Conservation (phyloP, 2,329 filamentous ascomycete species). For the Xylaria sp. region DNA sequence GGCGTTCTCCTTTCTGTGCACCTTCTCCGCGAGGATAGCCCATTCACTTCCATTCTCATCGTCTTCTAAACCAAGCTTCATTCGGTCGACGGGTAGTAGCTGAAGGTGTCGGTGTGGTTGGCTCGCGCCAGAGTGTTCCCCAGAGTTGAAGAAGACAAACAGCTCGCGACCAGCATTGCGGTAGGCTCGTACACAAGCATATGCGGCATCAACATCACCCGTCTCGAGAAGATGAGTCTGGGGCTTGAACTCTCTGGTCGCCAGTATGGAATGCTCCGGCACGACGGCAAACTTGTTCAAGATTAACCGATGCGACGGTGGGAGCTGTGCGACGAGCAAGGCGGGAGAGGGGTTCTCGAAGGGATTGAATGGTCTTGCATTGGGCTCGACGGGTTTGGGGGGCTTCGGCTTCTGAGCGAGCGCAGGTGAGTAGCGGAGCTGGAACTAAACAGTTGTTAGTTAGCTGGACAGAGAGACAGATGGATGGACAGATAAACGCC, state of each 20-base stretch:
- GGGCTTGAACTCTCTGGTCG: slow-evolving; percentile 70
- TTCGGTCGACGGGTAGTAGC: slow-evolving; percentile 72
- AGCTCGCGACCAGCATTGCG: slow-evolving; percentile 53
- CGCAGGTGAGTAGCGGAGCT: slow-evolving; percentile 76
- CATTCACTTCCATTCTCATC: slow-evolving; percentile 53
- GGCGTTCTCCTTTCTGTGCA: slow-evolving; percentile 42
- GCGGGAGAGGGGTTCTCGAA: slow-evolving; percentile 70
- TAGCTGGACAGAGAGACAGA: slow-evolving; percentile 7
- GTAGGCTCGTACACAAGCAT: slow-evolving; percentile 71
- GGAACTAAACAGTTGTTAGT: slow-evolving; percentile 64
- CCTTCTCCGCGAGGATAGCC: slow-evolving; percentile 60
- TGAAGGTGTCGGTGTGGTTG: slow-evolving; percentile 79
- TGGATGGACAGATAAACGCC: neutral
- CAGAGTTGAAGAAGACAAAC: slow-evolving; percentile 78
- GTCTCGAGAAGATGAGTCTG: slow-evolving; percentile 72
- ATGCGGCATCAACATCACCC: slow-evolving; percentile 69
- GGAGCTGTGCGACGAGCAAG: slow-evolving; percentile 65
- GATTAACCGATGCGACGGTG: slow-evolving; percentile 70
- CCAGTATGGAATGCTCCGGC: slow-evolving; percentile 76
- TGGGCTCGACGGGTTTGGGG: slow-evolving; percentile 53
- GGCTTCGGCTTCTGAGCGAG: slow-evolving; percentile 74
- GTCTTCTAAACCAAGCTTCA: slow-evolving; percentile 64
- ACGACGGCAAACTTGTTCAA: slow-evolving; percentile 82
- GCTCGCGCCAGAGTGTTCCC: slow-evolving; percentile 74
- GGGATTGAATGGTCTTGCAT: slow-evolving; percentile 65